Percentiles rank a stretch among this genome's conserved stretches.
Conservation (phyloP, 2,329 filamentous ascomycete species). For the Exophiala aquamarina region DNA sequence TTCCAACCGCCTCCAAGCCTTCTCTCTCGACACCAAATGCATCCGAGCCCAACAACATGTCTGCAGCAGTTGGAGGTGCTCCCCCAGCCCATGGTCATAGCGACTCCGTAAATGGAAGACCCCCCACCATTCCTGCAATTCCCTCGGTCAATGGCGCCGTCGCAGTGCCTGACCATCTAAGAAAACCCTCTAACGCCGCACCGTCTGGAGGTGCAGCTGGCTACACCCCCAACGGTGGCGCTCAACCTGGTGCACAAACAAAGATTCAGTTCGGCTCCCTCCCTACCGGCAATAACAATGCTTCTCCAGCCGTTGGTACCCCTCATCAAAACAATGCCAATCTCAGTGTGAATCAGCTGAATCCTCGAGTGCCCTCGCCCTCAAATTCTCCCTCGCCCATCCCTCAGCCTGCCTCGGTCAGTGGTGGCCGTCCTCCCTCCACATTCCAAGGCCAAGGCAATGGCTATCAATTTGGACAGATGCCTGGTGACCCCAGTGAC, state of each 20-base stretch:
- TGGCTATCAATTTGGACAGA: constrained; percentile 75
- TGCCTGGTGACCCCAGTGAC: constrained; percentile 69
- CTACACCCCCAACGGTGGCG: constrained; percentile 74
- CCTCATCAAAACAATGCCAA: constrained; percentile 29
- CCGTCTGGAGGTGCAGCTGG: constrained; percentile 76
- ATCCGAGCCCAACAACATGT: constrained; percentile 31
- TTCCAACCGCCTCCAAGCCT: constrained; percentile 21
- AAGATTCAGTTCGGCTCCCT: constrained; percentile 63
- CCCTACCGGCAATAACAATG: constrained; percentile 62
- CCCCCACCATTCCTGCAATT: constrained; percentile 59
- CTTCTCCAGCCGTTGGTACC: constrained; percentile 50
- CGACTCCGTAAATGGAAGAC: constrained; percentile 30
- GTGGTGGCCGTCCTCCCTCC: constrained; percentile 79
- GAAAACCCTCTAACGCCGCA: constrained; percentile 91
- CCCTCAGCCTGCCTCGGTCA: constrained; percentile 79
- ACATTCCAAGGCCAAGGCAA: constrained; percentile 68
- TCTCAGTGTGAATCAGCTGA: constrained; percentile 34
- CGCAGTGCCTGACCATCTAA: constrained; percentile 66
- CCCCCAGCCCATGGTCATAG: constrained; percentile 24
- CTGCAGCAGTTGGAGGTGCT: constrained; percentile 30
- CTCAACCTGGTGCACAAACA: constrained; percentile 49
- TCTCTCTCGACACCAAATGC: constrained; percentile 26
- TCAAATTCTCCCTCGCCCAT: constrained; percentile 90
- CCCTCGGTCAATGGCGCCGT: constrained; percentile 66
- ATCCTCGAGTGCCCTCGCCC: constrained; percentile 77